Percentiles rank a stretch among this genome's conserved stretches.
Evolutionary conservation across 352 stramenopile species (phyloP).

Genomic region (Globisporangium solare): DNA sequence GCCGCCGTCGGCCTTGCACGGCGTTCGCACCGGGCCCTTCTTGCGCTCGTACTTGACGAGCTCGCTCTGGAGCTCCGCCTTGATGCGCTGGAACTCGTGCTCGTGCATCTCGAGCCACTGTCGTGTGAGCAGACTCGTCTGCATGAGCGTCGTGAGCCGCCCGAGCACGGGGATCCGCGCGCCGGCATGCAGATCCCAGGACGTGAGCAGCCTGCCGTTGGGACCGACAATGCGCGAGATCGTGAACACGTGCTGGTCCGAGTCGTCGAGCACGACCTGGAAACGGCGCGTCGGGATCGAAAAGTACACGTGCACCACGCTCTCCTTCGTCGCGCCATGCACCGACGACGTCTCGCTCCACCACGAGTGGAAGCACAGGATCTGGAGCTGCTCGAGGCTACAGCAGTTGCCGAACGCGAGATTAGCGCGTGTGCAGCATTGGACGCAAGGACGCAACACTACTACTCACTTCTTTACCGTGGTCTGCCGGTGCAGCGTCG

Average conservation of each 20-base stretch:
- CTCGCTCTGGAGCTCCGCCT: slow-evolving; percentile 42
- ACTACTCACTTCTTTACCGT: slow-evolving; percentile 46
- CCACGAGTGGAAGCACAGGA: slow-evolving; percentile 69
- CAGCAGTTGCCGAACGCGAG: background rate
- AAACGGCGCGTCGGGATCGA: slow-evolving; percentile 62
- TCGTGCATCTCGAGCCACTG: slow-evolving; percentile 67
- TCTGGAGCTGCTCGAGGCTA: slow-evolving; percentile 52
- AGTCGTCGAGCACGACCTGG: slow-evolving; percentile 59
- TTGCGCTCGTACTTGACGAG: slow-evolving; percentile 61
- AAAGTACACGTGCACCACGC: slow-evolving; percentile 47
- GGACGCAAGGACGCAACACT: background rate
- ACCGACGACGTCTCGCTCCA: slow-evolving; percentile 47
- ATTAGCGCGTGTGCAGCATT: background rate
- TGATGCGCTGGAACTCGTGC: slow-evolving; percentile 26
- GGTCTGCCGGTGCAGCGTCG: slow-evolving; percentile 36
- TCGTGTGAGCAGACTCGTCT: slow-evolving; percentile 66
- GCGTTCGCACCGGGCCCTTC: slow-evolving; percentile 18
- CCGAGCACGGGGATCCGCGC: slow-evolving; percentile 56
- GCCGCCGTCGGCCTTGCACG: slow-evolving; percentile 18
- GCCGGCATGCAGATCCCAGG: slow-evolving; percentile 69
- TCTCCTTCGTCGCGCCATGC: slow-evolving; percentile 27
- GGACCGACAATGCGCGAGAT: slow-evolving; percentile 61
- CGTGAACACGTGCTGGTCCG: slow-evolving; percentile 58
- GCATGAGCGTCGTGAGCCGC: slow-evolving; percentile 61
- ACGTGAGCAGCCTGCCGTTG: slow-evolving; percentile 38